phyloP scores from a whole-genome alignment of 495 filamentous ascomycete species.

The Aspergillus panamensis region DNA sequence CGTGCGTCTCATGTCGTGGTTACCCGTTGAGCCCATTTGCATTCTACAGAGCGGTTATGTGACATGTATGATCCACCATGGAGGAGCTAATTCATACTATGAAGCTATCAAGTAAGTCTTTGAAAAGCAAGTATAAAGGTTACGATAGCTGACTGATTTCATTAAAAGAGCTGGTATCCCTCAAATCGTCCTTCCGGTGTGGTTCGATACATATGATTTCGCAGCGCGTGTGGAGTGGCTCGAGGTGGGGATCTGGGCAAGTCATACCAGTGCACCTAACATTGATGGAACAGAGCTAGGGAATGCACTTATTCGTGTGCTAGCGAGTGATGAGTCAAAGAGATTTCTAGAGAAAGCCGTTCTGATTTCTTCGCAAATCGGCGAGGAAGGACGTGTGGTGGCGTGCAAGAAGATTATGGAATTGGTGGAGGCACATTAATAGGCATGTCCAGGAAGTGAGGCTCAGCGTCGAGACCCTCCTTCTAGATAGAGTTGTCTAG shows the following conservation, averaged over 20 bases:
- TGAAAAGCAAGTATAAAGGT: background rate
- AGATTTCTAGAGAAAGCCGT: constrained; percentile 15
- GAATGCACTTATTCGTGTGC: constrained; percentile 18
- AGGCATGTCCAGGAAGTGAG: background rate
- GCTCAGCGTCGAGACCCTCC: background rate
- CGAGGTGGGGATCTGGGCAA: constrained; percentile 43
- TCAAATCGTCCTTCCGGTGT: constrained; percentile 41
- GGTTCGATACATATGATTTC: constrained; percentile 42
- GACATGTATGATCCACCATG: constrained; percentile 42
- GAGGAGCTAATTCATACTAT: constrained; percentile 43
- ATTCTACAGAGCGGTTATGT: constrained; percentile 36
- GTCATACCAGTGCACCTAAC: constrained; percentile 18
- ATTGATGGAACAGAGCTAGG: constrained; percentile 22
- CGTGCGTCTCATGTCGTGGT: constrained; percentile 33
- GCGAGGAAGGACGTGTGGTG: constrained; percentile 22
- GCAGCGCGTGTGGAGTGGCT: constrained; percentile 37
- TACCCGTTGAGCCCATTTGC: constrained; percentile 35
- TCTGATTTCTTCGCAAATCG: constrained; percentile 14
- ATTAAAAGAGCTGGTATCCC: constrained; percentile 38
- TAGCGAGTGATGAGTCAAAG: constrained; percentile 13
- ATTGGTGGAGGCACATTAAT: constrained; percentile 5
- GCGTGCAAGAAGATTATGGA: constrained; percentile 27
- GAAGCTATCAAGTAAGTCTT: constrained; percentile 36
- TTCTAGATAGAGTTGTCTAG: constrained; percentile 4
- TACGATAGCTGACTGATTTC: background rate